Evolutionary conservation across 2,329 filamentous ascomycete genomes (phyloP).

Genomic region (Cryphonectria naterciae): DNA sequence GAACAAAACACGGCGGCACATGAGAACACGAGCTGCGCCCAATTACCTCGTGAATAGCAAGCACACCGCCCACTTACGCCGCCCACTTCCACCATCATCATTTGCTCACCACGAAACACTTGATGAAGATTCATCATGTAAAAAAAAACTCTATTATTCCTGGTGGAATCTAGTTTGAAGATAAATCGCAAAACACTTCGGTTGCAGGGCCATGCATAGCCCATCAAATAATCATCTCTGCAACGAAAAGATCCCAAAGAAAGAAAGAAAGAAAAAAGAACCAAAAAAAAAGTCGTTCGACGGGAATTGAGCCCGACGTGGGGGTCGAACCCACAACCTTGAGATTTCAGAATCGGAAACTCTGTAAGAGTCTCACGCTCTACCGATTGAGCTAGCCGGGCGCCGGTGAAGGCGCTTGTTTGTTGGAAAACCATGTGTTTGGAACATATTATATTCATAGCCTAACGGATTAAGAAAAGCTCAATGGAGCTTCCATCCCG

Average conservation of each 20-base stretch:
- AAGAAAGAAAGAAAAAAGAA: background rate
- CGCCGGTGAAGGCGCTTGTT: slow-evolving; percentile 30
- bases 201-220: too few species aligned
- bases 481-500: background rate
- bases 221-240: background rate
- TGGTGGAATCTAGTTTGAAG: too few species aligned
- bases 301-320: slow-evolving; percentile 21
- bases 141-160: too few species aligned
- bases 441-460: background rate
- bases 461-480: background rate
- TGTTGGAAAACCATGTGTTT: background rate
- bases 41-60: background rate
- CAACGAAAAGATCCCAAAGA: background rate
- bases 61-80: background rate
- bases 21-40: background rate
- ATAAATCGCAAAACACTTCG: too few species aligned
- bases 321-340: slow-evolving; percentile 22
- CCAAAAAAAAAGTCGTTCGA: slow-evolving; percentile 6
- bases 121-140: background rate
- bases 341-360: slow-evolving; percentile 15
- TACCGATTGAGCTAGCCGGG: slow-evolving; percentile 72
- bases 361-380: slow-evolving; percentile 70
- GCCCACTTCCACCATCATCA: background rate
- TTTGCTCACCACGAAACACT: background rate
- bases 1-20: background rate